Evolutionary conservation across 495 filamentous ascomycete genomes (phyloP).

Genomic region (Thozetella sp.): DNA sequence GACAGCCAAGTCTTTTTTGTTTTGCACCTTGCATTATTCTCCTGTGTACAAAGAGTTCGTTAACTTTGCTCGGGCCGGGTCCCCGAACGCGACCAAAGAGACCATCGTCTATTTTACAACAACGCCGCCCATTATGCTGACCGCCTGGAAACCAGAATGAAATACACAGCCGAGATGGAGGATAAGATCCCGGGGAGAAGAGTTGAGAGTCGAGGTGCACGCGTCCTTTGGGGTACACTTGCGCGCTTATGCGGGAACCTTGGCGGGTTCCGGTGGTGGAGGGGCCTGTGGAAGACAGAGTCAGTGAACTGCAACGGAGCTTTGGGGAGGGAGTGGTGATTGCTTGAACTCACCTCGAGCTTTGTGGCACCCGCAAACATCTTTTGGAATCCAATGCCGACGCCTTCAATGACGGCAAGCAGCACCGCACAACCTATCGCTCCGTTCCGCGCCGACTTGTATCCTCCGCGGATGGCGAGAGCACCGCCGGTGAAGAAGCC

Average conservation of each 20-base stretch:
- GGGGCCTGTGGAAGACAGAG: constrained; percentile 25
- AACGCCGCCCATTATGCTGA: constrained; percentile 31
- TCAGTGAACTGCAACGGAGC: neutral
- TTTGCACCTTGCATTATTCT: too few species aligned
- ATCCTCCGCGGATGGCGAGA: constrained; percentile 86
- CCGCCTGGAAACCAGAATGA: constrained; percentile 33
- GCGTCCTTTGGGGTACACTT: constrained; percentile 14
- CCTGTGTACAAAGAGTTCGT: too few species aligned
- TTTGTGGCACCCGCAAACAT: constrained; percentile 93
- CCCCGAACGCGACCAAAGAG: too few species aligned
- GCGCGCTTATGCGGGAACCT: constrained; percentile 40
- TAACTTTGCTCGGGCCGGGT: too few species aligned
- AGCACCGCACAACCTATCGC: constrained; percentile 95
- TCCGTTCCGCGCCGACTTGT: constrained; percentile 85
- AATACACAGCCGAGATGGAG: constrained; percentile 27
- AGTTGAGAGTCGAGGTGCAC: constrained; percentile 33
- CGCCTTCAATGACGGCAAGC: constrained; percentile 94
- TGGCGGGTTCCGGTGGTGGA: constrained; percentile 32
- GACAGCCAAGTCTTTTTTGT: too few species aligned
- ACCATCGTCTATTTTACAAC: constrained; percentile 40
- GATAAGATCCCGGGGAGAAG: constrained; percentile 25
- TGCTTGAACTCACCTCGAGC: too few species aligned
- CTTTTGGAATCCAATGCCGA: constrained; percentile 94
- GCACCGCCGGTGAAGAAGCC: constrained; percentile 97
- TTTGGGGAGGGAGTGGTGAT: too few species aligned